phyloP scores from a whole-genome alignment of 2,329 filamentous ascomycete species.

The Colletotrichum abscissum region DNA sequence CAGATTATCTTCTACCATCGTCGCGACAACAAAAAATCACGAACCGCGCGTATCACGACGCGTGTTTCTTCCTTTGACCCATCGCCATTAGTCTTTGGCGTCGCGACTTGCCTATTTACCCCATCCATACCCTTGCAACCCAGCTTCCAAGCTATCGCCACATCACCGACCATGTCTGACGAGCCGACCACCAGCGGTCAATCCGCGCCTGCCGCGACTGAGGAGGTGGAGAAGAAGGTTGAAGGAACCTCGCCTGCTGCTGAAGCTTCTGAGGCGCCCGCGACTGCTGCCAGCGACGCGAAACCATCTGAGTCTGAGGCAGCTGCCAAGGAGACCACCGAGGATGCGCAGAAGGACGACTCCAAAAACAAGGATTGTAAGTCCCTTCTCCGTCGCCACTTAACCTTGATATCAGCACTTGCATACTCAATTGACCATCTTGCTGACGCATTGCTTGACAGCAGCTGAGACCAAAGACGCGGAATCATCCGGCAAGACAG shows the following conservation, averaged over 20 bases:
- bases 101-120: slow-evolving; percentile 31
- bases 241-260: slow-evolving; percentile 46
- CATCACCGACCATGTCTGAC: slow-evolving; percentile 50
- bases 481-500: slow-evolving; percentile 44
- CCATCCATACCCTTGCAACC: slow-evolving; percentile 22
- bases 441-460: background rate
- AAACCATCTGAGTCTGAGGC: slow-evolving; percentile 39
- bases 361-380: slow-evolving; percentile 46
- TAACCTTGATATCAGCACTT: slow-evolving; percentile 4
- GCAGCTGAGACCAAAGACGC: slow-evolving; percentile 42
- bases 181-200: slow-evolving; percentile 41
- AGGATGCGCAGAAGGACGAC: slow-evolving; percentile 39
- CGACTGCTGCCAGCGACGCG: slow-evolving; percentile 39
- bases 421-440: slow-evolving; percentile 31
- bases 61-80: slow-evolving; percentile 37
- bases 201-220: slow-evolving; percentile 32
- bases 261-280: slow-evolving; percentile 42
- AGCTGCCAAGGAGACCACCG: slow-evolving; percentile 39
- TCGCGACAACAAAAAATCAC: slow-evolving; percentile 27
- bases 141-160: slow-evolving; percentile 27
- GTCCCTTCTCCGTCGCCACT: slow-evolving; percentile 33
- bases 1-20: slow-evolving; percentile 33
- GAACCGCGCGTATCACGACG: slow-evolving; percentile 43
- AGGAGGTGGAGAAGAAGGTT: slow-evolving; percentile 44
- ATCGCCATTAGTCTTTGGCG: slow-evolving; percentile 31